Evolutionary conservation across 306 rosid genomes (phyloP), one percentile per base, ranked within the genome.

Genomic region (Begonia loranthoides): DNA sequence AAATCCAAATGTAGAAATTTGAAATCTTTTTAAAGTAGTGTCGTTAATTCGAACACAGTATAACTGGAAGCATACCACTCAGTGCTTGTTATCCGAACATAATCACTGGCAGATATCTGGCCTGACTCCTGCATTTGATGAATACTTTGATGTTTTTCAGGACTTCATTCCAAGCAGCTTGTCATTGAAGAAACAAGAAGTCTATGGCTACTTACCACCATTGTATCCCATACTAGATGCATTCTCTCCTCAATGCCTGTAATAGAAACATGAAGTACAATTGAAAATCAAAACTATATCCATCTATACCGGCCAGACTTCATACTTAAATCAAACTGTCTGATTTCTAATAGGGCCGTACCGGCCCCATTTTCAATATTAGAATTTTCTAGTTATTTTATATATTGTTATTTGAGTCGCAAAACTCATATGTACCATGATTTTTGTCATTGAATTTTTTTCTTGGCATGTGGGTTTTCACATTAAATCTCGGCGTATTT

Each of bases 181-280:
- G 36, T 28, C 5, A 1, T 28, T 64, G 41, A 60, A 54, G 52
- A 58, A 55, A 49, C 12, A 14, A 56, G 51, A 52, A 60, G 60
- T 40, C 52, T 22, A 36, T 40, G 62, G 71, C 59, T 65, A 48
- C 79, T 79, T 76, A 89, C 97, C 93, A 89, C 95, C 95, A 89
- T 76, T 19, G 73, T 84, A 73, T 84, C 81, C 97, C 95, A 89
- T 38, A 84, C 81, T 54, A 89, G 39, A 64, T 84, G 97, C 97
- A 89, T 89, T 70, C 97, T 79, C 73, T 89, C 95, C 80, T 84
- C 95, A 38, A 89, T 76, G 45, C 97, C 95, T 89, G 62, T 59
- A 55, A 55, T 10, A 54, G 41, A 45, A 49, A 33, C 50, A 47
- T 49, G 61, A 58, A 58, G 43, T 54, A 19, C 47, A 58, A 46